Conservation (phyloP, 352 stramenopile species). For the Globisporangium acanthophoron region DNA sequence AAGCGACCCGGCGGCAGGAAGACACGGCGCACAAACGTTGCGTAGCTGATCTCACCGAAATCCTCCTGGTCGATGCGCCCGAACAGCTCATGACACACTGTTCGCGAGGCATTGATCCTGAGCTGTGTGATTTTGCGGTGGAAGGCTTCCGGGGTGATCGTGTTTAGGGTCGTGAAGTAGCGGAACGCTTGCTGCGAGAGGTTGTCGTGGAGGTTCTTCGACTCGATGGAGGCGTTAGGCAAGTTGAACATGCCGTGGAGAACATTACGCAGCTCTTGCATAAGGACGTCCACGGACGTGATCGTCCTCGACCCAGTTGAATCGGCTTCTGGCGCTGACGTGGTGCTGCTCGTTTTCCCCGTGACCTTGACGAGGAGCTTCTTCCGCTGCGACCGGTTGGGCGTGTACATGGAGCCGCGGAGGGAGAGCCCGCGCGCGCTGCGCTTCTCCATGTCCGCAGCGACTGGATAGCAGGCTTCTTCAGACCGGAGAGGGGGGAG, state of each 20-base stretch:
- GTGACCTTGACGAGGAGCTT: constrained; percentile 9
- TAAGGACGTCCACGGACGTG: constrained; percentile 34
- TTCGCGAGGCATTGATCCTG: constrained; percentile 34
- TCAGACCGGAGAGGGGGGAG: too few relatives aligned
- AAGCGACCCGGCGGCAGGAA: constrained; percentile 42
- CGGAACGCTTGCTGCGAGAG: constrained; percentile 62
- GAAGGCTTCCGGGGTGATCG: constrained; percentile 63
- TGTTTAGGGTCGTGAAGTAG: constrained; percentile 75
- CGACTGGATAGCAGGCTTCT: neutral
- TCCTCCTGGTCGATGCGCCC: constrained; percentile 56
- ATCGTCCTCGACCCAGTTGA: constrained; percentile 13
- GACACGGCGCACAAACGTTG: constrained; percentile 51
- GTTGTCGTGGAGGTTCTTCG: constrained; percentile 46
- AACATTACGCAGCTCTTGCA: constrained; percentile 42
- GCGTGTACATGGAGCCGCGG: constrained; percentile 31
- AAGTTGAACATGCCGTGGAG: constrained; percentile 46
- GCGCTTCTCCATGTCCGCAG: constrained; percentile 11
- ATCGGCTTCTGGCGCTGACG: constrained; percentile 2
- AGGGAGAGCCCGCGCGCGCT: constrained; percentile 24
- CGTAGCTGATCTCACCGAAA: constrained; percentile 57
- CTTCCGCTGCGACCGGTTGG: constrained; percentile 12
- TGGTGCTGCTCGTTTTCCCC: constrained; percentile 4
- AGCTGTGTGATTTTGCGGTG: constrained; percentile 58
- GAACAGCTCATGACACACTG: constrained; percentile 55
- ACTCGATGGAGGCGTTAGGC: constrained; percentile 27